phyloP scores from a whole-genome alignment of 2,329 filamentous ascomycete species.

The Pyrenophora teres region DNA sequence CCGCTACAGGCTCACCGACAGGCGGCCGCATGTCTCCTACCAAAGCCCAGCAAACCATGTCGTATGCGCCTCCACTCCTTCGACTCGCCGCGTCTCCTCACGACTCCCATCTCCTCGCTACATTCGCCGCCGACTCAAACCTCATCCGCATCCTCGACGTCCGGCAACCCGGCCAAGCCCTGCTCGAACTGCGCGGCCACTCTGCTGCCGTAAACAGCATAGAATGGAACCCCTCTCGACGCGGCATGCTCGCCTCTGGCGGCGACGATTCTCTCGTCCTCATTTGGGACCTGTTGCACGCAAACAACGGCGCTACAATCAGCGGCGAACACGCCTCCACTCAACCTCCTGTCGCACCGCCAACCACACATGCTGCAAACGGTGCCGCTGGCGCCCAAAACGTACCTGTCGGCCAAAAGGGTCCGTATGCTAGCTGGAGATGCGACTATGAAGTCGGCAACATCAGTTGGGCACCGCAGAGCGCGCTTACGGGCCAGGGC shows the following conservation, averaged over 20 bases:
- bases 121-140: constrained; percentile 91
- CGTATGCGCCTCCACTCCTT: constrained; percentile 67
- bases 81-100: constrained; percentile 89
- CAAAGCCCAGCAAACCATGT: constrained; percentile 75
- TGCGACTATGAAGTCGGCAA: constrained; percentile 89
- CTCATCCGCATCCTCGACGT: constrained; percentile 95
- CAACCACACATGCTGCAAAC: constrained; percentile 33
- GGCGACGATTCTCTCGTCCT: constrained; percentile 90
- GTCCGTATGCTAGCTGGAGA: constrained; percentile 77
- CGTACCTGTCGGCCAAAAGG: constrained; percentile 59
- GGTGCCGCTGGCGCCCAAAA: constrained; percentile 32
- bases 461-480: constrained; percentile 80
- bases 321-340: constrained; percentile 48
- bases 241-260: constrained; percentile 88
- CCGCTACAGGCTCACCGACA: constrained; percentile 48
- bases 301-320: constrained; percentile 57
- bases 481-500: constrained; percentile 66
- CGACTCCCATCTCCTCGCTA: constrained; percentile 93
- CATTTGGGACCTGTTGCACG: constrained; percentile 89
- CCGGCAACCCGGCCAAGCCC: constrained; percentile 90
- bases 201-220: constrained; percentile 85
- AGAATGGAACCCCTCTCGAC: constrained; percentile 88
- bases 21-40: constrained; percentile 68
- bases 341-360: constrained; percentile 30
- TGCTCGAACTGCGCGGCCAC: constrained; percentile 91